phyloP scores from a whole-genome alignment of 352 stramenopile species.

The Pythium aquatile region DNA sequence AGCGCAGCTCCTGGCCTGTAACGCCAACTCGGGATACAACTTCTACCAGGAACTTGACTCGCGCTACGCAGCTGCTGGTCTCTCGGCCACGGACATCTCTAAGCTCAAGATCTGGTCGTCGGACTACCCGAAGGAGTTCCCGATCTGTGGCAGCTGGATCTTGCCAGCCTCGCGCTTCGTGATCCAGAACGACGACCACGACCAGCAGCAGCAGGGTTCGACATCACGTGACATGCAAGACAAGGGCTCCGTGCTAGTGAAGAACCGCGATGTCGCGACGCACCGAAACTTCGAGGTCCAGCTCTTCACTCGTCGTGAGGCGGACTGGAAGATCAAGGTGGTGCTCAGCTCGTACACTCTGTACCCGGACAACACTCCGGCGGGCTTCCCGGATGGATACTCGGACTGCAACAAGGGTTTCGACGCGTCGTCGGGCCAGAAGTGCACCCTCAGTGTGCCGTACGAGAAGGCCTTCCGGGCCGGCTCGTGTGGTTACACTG shows the following conservation, averaged over 20 bases:
- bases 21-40: slow-evolving; percentile 57
- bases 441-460: slow-evolving; percentile 33
- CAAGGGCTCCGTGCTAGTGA: slow-evolving; percentile 55
- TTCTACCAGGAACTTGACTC: slow-evolving; percentile 59
- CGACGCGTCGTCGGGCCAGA: slow-evolving; percentile 32
- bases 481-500: slow-evolving; percentile 50
- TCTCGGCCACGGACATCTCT: slow-evolving; percentile 48
- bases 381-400: slow-evolving; percentile 47
- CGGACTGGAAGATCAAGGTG: slow-evolving; percentile 63
- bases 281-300: slow-evolving; percentile 62
- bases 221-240: slow-evolving; percentile 53
- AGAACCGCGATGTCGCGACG: slow-evolving; percentile 41
- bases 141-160: slow-evolving; percentile 63
- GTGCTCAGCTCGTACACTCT: slow-evolving; percentile 71
- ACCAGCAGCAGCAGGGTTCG: slow-evolving; percentile 59
- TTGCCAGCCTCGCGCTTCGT: slow-evolving; percentile 58
- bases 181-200: slow-evolving; percentile 76
- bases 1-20: slow-evolving; percentile 46
- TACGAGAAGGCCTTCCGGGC: slow-evolving; percentile 52
- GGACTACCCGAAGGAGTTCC: slow-evolving; percentile 61
- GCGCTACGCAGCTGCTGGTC: slow-evolving; percentile 39
- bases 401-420: slow-evolving; percentile 27
- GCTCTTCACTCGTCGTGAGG: slow-evolving; percentile 41
- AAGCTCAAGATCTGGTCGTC: slow-evolving; percentile 83
- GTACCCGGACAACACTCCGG: slow-evolving; percentile 22